These are phyloP conservation scores for Diplodia corticola DNA, from an alignment of 2,329 filamentous ascomycete species.

Conservation along the genomic window DNA sequence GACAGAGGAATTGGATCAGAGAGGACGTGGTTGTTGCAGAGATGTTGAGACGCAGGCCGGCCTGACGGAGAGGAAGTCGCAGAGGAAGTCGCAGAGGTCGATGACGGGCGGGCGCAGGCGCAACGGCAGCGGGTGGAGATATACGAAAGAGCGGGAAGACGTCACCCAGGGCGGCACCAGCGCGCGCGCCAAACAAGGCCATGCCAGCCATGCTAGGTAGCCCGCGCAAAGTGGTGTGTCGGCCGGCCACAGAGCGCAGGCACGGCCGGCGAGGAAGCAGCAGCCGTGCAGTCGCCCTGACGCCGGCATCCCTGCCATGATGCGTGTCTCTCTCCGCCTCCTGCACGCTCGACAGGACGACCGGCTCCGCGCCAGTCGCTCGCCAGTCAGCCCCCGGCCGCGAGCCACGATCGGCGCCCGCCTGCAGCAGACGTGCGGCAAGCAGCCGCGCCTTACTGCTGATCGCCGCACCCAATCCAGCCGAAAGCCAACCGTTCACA, in stretches of 20 bases:
- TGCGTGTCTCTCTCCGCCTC: background rate
- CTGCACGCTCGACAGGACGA: too few relatives aligned
- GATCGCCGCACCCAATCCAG: background rate
- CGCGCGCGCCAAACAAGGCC: background rate
- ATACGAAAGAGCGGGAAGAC: background rate
- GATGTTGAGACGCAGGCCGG: background rate
- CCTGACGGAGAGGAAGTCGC: background rate
- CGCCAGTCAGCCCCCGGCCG: too few relatives aligned
- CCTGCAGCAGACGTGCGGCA: too few relatives aligned
- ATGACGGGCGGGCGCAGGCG: background rate
- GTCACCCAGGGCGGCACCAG: slow-evolving; percentile 13
- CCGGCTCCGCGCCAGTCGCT: too few relatives aligned
- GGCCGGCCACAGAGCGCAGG: background rate
- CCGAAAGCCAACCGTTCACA: background rate
- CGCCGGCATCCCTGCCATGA: background rate
- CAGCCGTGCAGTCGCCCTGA: background rate
- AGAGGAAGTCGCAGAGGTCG: background rate
- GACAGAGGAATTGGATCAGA: background rate
- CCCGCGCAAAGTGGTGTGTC: slow-evolving; percentile 3
- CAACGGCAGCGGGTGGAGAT: background rate
- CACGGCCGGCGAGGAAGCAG: background rate
- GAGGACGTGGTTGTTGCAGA: background rate
- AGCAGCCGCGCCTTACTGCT: background rate
- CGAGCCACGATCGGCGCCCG: too few relatives aligned
- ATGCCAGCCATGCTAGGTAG: background rate